These are phyloP conservation scores for Astathelohania contejeani DNA, from an alignment of 371 early-diverging fungal genomes.

Conservation along the genomic window DNA sequence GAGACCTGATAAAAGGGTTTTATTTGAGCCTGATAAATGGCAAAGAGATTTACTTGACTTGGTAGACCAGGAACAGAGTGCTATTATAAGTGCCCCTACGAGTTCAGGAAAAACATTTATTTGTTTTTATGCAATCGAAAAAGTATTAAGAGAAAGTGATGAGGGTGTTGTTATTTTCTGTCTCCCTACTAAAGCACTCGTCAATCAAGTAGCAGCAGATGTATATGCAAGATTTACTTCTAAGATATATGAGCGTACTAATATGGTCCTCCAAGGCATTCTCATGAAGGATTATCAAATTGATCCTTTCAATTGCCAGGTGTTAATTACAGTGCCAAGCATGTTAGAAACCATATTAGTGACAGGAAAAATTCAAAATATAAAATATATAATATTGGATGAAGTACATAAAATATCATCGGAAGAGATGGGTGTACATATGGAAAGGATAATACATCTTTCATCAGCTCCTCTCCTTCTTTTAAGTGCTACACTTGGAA, in stretches of 20 bases:
- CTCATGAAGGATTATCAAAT: slow-evolving; percentile 46
- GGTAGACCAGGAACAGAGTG: slow-evolving; percentile 50
- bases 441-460: slow-evolving; percentile 55
- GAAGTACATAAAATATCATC: slow-evolving; percentile 55
- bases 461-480: slow-evolving; percentile 54
- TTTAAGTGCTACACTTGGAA: slow-evolving; percentile 55
- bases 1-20: slow-evolving; percentile 51
- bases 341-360: slow-evolving; percentile 48
- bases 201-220: slow-evolving; percentile 57
- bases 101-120: slow-evolving; percentile 57
- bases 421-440: slow-evolving; percentile 50
- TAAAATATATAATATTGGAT: slow-evolving; percentile 55
- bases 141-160: slow-evolving; percentile 52
- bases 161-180: slow-evolving; percentile 54
- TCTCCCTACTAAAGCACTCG: slow-evolving; percentile 57
- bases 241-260: slow-evolving; percentile 43
- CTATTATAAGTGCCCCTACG: slow-evolving; percentile 56
- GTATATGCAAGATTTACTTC: slow-evolving; percentile 54
- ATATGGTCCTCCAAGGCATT: slow-evolving; percentile 47
- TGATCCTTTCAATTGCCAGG: slow-evolving; percentile 50
- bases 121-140: slow-evolving; percentile 57
- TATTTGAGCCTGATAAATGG: slow-evolving; percentile 56
- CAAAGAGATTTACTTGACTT: slow-evolving; percentile 54
- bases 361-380: slow-evolving; percentile 20
- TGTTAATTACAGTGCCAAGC: slow-evolving; percentile 55